Evolutionary conservation across 331 rosid genomes (phyloP).

Genomic region (Rosa hybrid): DNA sequence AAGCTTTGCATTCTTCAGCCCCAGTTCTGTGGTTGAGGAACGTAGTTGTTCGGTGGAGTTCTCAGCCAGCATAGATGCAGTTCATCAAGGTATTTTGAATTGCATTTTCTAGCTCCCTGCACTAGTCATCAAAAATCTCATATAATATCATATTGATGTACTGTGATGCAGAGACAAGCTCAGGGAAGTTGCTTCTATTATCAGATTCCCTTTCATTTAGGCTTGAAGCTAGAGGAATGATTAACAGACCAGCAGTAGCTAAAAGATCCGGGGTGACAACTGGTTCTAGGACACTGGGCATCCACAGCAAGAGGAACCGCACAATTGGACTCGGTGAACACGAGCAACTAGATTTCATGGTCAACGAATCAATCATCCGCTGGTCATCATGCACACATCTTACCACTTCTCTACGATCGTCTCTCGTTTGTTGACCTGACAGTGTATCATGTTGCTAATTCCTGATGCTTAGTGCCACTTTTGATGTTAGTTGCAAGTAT

Average conservation of each 20-base stretch:
- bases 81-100: slow-evolving; percentile 46
- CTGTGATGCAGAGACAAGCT: slow-evolving; percentile 39
- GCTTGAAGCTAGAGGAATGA: slow-evolving; percentile 34
- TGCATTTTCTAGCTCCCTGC: slow-evolving; percentile 4
- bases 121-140: background rate
- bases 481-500: background rate
- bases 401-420: slow-evolving; percentile 73
- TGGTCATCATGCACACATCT: slow-evolving; percentile 96
- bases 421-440: slow-evolving; percentile 71
- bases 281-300: slow-evolving; percentile 57
- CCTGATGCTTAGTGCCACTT: slow-evolving; percentile 6
- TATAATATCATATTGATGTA: slow-evolving; percentile 24
- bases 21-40: slow-evolving; percentile 51
- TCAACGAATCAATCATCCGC: slow-evolving; percentile 87
- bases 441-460: slow-evolving; percentile 1
- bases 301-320: slow-evolving; percentile 84
- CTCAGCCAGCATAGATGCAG: slow-evolving; percentile 42
- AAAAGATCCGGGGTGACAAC: slow-evolving; percentile 52
- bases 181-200: slow-evolving; percentile 44
- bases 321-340: slow-evolving; percentile 94
- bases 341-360: slow-evolving; percentile 77
- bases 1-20: slow-evolving; percentile 90
- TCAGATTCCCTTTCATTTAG: slow-evolving; percentile 51
- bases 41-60: slow-evolving; percentile 52
- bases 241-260: slow-evolving; percentile 43